phyloP scores from a whole-genome alignment of 1,284 basidiomycete genomes.

The Schizophyllum amplum region DNA sequence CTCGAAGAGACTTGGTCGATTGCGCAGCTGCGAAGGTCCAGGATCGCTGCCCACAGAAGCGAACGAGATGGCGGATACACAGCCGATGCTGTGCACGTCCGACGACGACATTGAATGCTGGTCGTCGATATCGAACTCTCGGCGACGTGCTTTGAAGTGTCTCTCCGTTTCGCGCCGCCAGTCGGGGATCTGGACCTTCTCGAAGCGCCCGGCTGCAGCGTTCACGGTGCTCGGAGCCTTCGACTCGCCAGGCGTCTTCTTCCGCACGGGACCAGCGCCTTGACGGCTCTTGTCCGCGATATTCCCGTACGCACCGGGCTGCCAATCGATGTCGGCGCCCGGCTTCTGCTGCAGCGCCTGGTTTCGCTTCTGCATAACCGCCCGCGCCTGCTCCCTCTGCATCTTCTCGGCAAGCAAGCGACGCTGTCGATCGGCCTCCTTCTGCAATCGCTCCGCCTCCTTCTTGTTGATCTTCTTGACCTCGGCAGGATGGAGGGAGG shows the following conservation, averaged over 20 bases:
- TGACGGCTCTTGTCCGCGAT: conserved; percentile 15
- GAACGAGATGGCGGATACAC: conserved; percentile 68
- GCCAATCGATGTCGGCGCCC: conserved; percentile 48
- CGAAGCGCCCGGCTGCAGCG: conserved; percentile 53
- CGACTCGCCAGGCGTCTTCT: conserved; percentile 34
- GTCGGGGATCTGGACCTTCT: conserved; percentile 32
- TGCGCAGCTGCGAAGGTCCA: conserved; percentile 60
- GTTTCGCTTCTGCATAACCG: conserved; percentile 90
- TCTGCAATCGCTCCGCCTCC: conserved; percentile 77
- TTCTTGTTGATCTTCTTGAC: conserved; percentile 82
- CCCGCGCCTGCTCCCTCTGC: conserved; percentile 82
- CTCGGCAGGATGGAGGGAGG: conserved; percentile 35
- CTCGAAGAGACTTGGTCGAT: conserved; percentile 49
- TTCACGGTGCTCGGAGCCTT: conserved; percentile 36
- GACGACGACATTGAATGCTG: conserved; percentile 87
- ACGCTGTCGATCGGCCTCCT: conserved; percentile 83
- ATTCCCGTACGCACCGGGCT: conserved; percentile 20
- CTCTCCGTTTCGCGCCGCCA: conserved; percentile 55
- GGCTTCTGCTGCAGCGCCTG: conserved; percentile 54
- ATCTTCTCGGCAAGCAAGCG: conserved; percentile 71
- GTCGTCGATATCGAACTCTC: conserved; percentile 67
- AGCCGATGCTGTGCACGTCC: conserved; percentile 65
- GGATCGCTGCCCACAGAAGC: conserved; percentile 79
- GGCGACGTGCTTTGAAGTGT: conserved; percentile 67
- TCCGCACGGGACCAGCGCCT: conserved; percentile 22